Percentiles rank a stretch among this genome's conserved stretches.
Evolutionary conservation across 305 asterid genomes (phyloP).

Genomic region (Ilex paraguariensis): DNA sequence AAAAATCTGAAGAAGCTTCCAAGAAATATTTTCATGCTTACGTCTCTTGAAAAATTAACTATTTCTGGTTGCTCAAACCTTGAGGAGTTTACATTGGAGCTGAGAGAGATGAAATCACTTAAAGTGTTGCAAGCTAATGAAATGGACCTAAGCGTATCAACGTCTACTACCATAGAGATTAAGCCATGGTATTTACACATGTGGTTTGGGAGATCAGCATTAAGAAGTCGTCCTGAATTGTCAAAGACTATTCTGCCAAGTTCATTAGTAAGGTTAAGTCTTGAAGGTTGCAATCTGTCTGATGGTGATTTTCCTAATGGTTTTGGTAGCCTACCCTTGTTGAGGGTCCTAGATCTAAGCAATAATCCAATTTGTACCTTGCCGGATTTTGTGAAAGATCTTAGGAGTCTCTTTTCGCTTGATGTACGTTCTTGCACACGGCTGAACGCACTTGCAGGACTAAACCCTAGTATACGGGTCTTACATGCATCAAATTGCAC

Average conservation of each 20-base stretch:
- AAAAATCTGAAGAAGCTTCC: conserved; percentile 6
- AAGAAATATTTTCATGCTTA: not conserved
- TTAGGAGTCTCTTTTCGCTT: too few species aligned
- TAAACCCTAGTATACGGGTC: too few species aligned
- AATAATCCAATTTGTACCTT: too few species aligned
- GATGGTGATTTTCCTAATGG: too few species aligned
- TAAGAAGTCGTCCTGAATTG: conserved; percentile 4
- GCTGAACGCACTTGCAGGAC: too few species aligned
- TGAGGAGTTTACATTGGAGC: not conserved
- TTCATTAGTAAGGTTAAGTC: conserved; percentile 11
- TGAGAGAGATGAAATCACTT: conserved; percentile 4
- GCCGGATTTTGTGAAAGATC: too few species aligned
- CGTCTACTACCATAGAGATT: not conserved
- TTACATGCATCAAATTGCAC: too few species aligned
- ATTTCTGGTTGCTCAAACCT: conserved; percentile 11
- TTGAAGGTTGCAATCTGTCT: not conserved
- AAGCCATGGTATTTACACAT: not conserved
- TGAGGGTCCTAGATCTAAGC: too few species aligned
- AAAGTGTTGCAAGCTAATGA: not conserved
- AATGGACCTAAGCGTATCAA: not conserved
- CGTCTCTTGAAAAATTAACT: conserved; percentile 3
- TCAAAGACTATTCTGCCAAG: conserved; percentile 3
- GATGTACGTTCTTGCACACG: too few species aligned
- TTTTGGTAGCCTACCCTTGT: too few species aligned
- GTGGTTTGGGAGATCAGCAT: not conserved